These are phyloP conservation scores for Penicillium digitatum DNA, from an alignment of 2,329 filamentous ascomycete genomes.

Conservation along the genomic window DNA sequence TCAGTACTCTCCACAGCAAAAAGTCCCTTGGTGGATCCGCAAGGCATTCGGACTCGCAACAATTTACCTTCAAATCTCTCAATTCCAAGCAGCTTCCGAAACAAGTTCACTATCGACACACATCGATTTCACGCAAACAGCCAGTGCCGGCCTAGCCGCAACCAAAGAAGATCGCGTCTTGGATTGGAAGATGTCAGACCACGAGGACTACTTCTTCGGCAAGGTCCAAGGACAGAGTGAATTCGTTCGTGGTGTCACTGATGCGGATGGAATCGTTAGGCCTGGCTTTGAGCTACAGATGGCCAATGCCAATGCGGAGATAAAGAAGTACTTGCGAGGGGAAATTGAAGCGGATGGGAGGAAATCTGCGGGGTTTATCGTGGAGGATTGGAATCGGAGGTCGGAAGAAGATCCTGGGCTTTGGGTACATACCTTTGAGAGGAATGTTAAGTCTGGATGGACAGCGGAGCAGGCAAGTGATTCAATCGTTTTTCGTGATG, in stretches of 20 bases:
- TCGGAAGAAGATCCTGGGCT: not conserved
- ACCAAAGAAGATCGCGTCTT: not conserved
- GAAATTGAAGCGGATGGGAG: not conserved
- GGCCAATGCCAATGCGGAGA: not conserved
- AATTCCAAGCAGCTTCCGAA: not conserved
- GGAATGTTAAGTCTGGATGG: not conserved
- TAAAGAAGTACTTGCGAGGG: not conserved
- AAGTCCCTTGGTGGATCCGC: not conserved
- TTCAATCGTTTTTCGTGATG: too few species aligned
- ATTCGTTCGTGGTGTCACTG: not conserved
- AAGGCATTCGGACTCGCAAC: slow-evolving; percentile 3
- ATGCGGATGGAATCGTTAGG: not conserved
- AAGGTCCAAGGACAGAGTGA: not conserved
- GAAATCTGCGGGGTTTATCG: not conserved
- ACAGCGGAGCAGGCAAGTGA: slow-evolving; percentile 1
- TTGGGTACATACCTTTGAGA: slow-evolving; percentile 6
- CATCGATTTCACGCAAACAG: not conserved
- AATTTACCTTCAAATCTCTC: not conserved
- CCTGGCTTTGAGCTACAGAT: not conserved
- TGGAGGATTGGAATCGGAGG: not conserved
- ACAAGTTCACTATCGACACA: not conserved
- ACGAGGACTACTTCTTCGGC: slow-evolving; percentile 6
- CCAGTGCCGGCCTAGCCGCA: not conserved
- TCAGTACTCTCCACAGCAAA: not conserved
- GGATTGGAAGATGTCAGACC: not conserved